A percentile compares a stretch with the other conserved stretches of the same genome.
phyloP scores from a whole-genome alignment of 2,329 filamentous ascomycete species.

The Fusarium sp. region DNA sequence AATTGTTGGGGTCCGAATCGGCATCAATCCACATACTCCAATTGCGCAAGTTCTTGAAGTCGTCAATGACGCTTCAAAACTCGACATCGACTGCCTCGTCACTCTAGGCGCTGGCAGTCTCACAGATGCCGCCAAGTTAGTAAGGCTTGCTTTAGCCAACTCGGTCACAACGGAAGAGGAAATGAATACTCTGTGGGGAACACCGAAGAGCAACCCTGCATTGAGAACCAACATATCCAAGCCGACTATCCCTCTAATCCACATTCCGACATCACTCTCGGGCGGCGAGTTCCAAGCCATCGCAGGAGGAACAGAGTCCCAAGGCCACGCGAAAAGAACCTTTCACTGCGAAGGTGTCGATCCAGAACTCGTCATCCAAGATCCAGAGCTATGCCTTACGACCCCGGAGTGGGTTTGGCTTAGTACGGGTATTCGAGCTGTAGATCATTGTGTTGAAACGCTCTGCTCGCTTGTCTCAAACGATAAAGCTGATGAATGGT shows the following conservation, averaged over 20 bases:
- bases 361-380: constrained; percentile 64
- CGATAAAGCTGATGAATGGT: constrained; percentile 41
- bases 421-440: constrained; percentile 63
- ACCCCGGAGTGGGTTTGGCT: constrained; percentile 66
- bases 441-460: constrained; percentile 68
- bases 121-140: constrained; percentile 65
- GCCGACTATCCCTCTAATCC: constrained; percentile 44
- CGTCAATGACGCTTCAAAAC: constrained; percentile 49
- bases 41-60: constrained; percentile 62
- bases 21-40: constrained; percentile 63
- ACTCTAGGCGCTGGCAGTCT: constrained; percentile 65
- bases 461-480: constrained; percentile 55
- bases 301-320: constrained; percentile 43
- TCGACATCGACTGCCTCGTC: constrained; percentile 58
- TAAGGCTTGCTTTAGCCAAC: constrained; percentile 61
- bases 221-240: constrained; percentile 15
- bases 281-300: constrained; percentile 49
- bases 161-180: constrained; percentile 49
- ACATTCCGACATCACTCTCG: constrained; percentile 49
- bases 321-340: constrained; percentile 38
- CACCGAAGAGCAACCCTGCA: constrained; percentile 34
- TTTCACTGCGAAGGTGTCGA: constrained; percentile 50
- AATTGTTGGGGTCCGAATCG: constrained; percentile 56
- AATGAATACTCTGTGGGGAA: constrained; percentile 49
- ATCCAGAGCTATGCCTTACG: constrained; percentile 59